A percentile compares a stretch with the other conserved stretches of the same genome.
phyloP scores from a whole-genome alignment of 345 rosid species.

The Syzygium aromaticum region DNA sequence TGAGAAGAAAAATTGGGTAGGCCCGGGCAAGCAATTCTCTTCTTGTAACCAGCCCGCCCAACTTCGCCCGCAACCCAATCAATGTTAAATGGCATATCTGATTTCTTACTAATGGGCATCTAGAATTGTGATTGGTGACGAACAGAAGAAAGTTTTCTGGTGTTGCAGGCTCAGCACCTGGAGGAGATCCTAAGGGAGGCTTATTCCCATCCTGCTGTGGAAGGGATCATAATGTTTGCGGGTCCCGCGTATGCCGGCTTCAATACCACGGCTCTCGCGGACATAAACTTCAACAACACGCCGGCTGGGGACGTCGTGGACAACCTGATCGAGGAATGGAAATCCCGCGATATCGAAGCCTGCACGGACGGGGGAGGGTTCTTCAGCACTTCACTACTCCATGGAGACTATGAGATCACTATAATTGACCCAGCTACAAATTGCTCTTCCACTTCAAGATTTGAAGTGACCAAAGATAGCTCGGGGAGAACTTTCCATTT shows the following conservation, averaged over 20 bases:
- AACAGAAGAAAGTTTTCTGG: background rate
- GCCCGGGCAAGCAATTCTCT: background rate
- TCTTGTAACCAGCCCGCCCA: background rate
- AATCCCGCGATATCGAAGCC: slow-evolving; percentile 1
- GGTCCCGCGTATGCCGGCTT: slow-evolving; percentile 61
- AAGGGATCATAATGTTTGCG: slow-evolving; percentile 57
- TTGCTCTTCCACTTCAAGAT: slow-evolving; percentile 8
- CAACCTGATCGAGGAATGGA: slow-evolving; percentile 50
- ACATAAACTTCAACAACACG: slow-evolving; percentile 37
- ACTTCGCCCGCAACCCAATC: background rate
- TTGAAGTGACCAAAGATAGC: slow-evolving; percentile 18
- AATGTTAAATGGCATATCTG: background rate
- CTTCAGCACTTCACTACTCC: slow-evolving; percentile 28
- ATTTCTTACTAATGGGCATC: background rate
- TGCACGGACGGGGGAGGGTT: slow-evolving; percentile 14
- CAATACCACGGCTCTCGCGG: slow-evolving; percentile 26
- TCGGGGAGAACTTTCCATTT: background rate
- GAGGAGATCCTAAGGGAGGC: slow-evolving; percentile 67
- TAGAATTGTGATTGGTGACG: background rate
- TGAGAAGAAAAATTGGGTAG: background rate
- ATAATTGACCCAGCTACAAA: slow-evolving; percentile 27
- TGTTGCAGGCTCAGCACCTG: slow-evolving; percentile 26
- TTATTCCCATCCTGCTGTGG: slow-evolving; percentile 50
- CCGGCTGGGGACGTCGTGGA: slow-evolving; percentile 52
- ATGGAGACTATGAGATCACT: slow-evolving; percentile 42